These are phyloP conservation scores for Acacia pycnantha DNA, from an alignment of 331 rosid genomes.

Conservation along the genomic window DNA sequence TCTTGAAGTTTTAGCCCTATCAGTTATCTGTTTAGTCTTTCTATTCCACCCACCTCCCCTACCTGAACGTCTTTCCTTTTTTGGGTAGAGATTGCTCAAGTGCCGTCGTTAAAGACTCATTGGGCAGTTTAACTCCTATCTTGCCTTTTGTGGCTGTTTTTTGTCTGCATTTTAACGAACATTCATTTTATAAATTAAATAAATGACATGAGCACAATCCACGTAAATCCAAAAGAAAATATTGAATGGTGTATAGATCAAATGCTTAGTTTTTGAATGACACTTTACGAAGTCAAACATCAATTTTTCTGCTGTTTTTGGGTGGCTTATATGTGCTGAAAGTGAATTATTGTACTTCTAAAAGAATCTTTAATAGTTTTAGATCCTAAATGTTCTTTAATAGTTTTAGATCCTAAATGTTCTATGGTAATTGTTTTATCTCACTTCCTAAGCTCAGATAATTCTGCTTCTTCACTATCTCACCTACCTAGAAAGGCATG, in stretches of 20 bases:
- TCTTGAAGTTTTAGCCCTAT: background rate
- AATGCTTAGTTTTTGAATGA: background rate
- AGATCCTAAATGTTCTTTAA: too few species aligned
- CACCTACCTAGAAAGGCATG: background rate
- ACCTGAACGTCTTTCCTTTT: background rate
- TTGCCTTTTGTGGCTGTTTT: background rate
- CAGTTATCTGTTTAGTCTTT: background rate
- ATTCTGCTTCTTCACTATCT: slow-evolving; percentile 7
- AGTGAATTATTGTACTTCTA: background rate
- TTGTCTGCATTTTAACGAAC: background rate
- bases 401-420: background rate
- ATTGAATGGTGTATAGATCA: background rate
- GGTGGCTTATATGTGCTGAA: background rate
- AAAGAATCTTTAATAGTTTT: background rate
- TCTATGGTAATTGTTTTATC: background rate
- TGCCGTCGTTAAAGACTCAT: background rate
- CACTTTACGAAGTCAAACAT: background rate
- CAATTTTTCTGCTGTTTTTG: background rate
- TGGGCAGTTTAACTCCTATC: too few species aligned
- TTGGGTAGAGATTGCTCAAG: background rate
- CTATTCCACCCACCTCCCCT: background rate
- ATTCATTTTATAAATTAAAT: background rate
- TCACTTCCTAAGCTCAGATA: background rate
- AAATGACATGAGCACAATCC: background rate
- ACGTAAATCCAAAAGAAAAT: background rate